Percentiles rank a stretch among this genome's conserved stretches.
These are phyloP conservation scores for Linnemannia hyalina DNA, from an alignment of 192 early-diverging fungal species.

Conservation along the genomic window DNA sequence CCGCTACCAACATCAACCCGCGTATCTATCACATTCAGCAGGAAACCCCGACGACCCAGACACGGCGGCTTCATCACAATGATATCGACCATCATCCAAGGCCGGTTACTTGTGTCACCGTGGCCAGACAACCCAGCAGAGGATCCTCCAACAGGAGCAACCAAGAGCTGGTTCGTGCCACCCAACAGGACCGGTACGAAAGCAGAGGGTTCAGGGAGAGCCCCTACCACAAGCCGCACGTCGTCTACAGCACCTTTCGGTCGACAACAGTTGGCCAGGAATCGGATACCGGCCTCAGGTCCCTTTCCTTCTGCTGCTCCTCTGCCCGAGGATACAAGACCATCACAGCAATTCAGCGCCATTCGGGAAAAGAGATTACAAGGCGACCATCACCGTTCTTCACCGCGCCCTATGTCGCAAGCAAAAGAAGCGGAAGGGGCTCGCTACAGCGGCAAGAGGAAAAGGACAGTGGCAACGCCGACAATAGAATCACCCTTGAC, in stretches of 20 bases:
- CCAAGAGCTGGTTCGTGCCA: not conserved
- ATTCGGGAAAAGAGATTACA: not conserved
- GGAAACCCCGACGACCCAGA: not conserved
- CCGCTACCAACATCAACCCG: not conserved
- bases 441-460: not conserved
- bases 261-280: not conserved
- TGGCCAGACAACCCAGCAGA: not conserved
- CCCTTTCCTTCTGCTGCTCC: not conserved
- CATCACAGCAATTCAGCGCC: not conserved
- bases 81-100: not conserved
- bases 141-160: not conserved
- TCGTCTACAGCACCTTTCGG: not conserved
- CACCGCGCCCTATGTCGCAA: not conserved
- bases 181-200: not conserved
- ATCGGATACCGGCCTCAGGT: not conserved
- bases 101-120: slow-evolving; percentile 5
- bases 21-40: not conserved
- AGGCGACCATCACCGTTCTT: not conserved
- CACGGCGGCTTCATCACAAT: not conserved
- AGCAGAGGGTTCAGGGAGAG: not conserved
- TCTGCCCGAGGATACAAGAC: not conserved
- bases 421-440: not conserved
- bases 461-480: not conserved
- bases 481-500: not conserved
- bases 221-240: not conserved